Percentiles rank a stretch among this genome's conserved stretches.
phyloP scores from a whole-genome alignment of 768 basidiomycete species.

The Mycena latifolia region DNA sequence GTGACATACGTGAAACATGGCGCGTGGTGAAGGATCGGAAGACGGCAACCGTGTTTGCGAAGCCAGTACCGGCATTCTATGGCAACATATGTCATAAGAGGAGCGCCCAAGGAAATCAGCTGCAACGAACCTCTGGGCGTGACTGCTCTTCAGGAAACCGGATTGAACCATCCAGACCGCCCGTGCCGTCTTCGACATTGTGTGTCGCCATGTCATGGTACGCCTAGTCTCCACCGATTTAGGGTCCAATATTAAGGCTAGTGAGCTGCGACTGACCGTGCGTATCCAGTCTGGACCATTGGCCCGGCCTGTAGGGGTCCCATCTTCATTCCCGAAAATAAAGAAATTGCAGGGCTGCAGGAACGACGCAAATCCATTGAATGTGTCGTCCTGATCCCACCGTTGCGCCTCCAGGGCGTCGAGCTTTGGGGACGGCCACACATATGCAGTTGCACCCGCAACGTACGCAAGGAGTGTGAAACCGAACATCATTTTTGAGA shows the following conservation, averaged over 20 bases:
- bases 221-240: neutral
- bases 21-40: neutral
- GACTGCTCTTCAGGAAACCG: constrained; percentile 13
- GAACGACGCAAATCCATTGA: neutral
- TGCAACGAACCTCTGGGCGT: constrained; percentile 2
- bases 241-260: neutral
- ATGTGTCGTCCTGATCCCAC: constrained; percentile 1
- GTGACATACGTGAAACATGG: neutral
- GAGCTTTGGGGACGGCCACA: constrained; percentile 20
- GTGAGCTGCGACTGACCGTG: constrained; percentile 3
- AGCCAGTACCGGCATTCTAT: constrained; percentile 18
- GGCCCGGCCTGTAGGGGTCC: neutral
- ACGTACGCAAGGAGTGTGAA: too few species aligned
- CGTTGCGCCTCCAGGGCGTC: constrained; percentile 13
- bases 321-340: neutral
- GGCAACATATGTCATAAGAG: too few species aligned
- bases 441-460: neutral
- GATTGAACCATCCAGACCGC: constrained; percentile 8
- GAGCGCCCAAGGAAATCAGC: neutral
- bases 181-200: constrained; percentile 7
- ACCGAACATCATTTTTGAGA: too few species aligned
- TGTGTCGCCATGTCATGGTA: constrained; percentile 17
- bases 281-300: constrained; percentile 12
- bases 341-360: constrained; percentile 7
- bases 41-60: neutral